A percentile compares a stretch with the other conserved stretches of the same genome.
These are phyloP conservation scores for Talaromyces sp. DNA, from an alignment of 2,329 filamentous ascomycete species.

Conservation along the genomic window DNA sequence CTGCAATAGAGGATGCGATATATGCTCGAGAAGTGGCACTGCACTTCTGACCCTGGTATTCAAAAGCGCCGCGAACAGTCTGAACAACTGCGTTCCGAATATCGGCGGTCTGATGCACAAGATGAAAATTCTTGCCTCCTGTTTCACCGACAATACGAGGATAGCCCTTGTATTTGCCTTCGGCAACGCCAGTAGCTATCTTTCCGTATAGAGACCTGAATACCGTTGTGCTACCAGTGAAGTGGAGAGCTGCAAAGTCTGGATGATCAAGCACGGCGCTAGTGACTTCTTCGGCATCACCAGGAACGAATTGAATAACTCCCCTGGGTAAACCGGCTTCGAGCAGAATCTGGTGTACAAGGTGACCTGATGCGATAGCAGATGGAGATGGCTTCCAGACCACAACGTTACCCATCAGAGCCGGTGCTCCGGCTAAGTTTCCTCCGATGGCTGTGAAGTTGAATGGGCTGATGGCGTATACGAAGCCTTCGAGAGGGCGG, in stretches of 20 bases:
- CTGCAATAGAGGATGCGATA: constrained; percentile 70
- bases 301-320: constrained; percentile 90
- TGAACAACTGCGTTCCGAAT: constrained; percentile 74
- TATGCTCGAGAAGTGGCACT: constrained; percentile 79
- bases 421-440: constrained; percentile 77
- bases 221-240: constrained; percentile 86
- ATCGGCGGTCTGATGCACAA: constrained; percentile 74
- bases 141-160: constrained; percentile 88
- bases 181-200: constrained; percentile 76
- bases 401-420: constrained; percentile 89
- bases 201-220: constrained; percentile 86
- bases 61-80: constrained; percentile 81
- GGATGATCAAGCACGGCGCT: constrained; percentile 69
- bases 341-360: constrained; percentile 80
- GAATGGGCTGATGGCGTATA: constrained; percentile 90
- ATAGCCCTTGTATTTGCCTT: constrained; percentile 79
- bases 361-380: constrained; percentile 79
- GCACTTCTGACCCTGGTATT: constrained; percentile 91
- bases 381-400: constrained; percentile 92
- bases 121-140: constrained; percentile 89
- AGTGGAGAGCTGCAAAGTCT: constrained; percentile 87
- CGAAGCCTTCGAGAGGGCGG: constrained; percentile 85
- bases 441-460: constrained; percentile 94
- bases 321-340: constrained; percentile 65
- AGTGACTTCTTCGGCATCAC: constrained; percentile 79